Percentiles rank a stretch among this genome's conserved stretches.
Conservation (phyloP, 371 early-diverging fungal species). For the Capillidium rhysosporum region DNA sequence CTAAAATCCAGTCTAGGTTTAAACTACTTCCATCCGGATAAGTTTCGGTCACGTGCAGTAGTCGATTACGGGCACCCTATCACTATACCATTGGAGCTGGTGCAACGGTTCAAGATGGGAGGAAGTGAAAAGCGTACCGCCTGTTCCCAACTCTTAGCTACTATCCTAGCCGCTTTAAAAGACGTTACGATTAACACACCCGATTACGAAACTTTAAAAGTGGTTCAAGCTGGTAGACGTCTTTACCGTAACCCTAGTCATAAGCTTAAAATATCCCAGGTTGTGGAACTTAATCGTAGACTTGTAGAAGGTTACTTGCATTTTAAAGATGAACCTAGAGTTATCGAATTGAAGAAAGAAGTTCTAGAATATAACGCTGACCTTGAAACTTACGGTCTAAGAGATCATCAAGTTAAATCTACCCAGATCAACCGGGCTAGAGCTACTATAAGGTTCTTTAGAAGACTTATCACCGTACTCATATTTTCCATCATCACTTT, state of each 20-base stretch:
- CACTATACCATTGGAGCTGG: constrained; percentile 41
- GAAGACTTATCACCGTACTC: constrained; percentile 38
- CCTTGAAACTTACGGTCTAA: constrained; percentile 74
- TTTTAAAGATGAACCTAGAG: constrained; percentile 60
- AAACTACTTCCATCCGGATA: constrained; percentile 90
- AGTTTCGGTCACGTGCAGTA: constrained; percentile 88
- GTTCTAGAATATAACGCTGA: constrained; percentile 74
- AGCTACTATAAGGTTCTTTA: constrained; percentile 47
- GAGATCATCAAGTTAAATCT: constrained; percentile 87
- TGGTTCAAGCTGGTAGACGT: constrained; percentile 87
- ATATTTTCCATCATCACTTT: constrained; percentile 52
- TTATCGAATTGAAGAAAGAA: constrained; percentile 42
- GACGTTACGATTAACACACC: constrained; percentile 81
- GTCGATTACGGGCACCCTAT: constrained; percentile 88
- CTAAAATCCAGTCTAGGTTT: constrained; percentile 24
- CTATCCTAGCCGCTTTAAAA: constrained; percentile 52
- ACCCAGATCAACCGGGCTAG: constrained; percentile 40
- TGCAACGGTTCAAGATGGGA: constrained; percentile 60
- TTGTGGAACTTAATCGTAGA: constrained; percentile 73
- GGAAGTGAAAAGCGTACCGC: constrained; percentile 67
- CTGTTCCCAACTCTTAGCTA: constrained; percentile 47
- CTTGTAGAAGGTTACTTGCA: constrained; percentile 73
- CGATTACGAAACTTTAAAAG: constrained; percentile 78
- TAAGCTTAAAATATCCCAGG: constrained; percentile 59
- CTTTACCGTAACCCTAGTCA: constrained; percentile 74